Conservation (phyloP, 129 eudicot genomes). For the Artemisia annua region DNA sequence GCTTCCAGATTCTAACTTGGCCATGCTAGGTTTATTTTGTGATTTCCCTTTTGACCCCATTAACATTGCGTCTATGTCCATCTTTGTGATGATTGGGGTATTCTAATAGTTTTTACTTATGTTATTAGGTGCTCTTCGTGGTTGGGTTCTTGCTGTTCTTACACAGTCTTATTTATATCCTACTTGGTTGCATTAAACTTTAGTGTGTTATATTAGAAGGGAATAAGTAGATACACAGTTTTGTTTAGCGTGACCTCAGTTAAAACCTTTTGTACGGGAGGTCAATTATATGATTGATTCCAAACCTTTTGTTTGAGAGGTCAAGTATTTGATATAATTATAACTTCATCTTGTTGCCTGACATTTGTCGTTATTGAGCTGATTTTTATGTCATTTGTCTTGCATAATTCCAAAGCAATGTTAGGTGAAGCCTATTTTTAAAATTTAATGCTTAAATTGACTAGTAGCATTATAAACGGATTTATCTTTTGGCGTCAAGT, state of each 20-base stretch:
- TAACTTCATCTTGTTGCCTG: neutral
- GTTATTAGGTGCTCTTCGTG: too few relatives aligned
- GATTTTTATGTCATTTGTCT: neutral
- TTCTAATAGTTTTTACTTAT: too few relatives aligned
- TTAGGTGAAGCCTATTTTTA: conserved; percentile 12
- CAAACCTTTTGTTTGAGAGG: neutral
- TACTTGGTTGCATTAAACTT: too few relatives aligned
- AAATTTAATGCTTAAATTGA: conserved; percentile 12
- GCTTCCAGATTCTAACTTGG: too few relatives aligned
- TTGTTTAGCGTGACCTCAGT: neutral
- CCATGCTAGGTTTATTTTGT: too few relatives aligned
- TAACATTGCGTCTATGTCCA: too few relatives aligned
- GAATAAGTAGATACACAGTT: too few relatives aligned
- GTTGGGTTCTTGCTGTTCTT: too few relatives aligned
- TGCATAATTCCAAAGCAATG: neutral
- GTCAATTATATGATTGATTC: neutral
- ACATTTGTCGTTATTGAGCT: neutral
- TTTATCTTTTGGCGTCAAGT: neutral
- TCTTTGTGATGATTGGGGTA: too few relatives aligned
- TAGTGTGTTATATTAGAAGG: too few relatives aligned
- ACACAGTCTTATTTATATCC: too few relatives aligned
- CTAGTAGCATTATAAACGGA: neutral
- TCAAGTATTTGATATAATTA: neutral
- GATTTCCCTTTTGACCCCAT: too few relatives aligned
- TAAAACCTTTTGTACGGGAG: neutral